These are phyloP conservation scores for Penicillium alfredii DNA, from an alignment of 495 filamentous ascomycete species.

Conservation along the genomic window DNA sequence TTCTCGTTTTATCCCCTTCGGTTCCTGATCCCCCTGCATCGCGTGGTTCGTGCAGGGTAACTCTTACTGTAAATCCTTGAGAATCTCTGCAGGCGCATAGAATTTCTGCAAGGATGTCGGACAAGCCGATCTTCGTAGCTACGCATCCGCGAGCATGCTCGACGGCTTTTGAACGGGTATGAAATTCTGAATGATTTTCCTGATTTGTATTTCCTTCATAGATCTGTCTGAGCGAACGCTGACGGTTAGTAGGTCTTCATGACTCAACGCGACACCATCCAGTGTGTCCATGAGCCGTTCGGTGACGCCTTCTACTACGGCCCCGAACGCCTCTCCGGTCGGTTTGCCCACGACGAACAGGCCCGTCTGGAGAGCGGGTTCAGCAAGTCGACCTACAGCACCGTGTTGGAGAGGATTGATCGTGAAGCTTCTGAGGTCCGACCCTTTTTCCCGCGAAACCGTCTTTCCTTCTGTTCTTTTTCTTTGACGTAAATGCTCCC, in stretches of 20 bases:
- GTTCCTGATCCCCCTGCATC: conserved; percentile 2
- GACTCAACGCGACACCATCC: conserved; percentile 73
- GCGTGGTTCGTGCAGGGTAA: no score
- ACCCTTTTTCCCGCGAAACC: conserved; percentile 24
- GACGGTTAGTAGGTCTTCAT: conserved; percentile 71
- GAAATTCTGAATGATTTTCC: no score
- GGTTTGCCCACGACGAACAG: conserved; percentile 69
- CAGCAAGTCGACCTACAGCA: conserved; percentile 64
- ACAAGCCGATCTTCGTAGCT: conserved; percentile 81
- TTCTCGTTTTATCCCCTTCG: neutral
- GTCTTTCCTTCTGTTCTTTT: conserved; percentile 17
- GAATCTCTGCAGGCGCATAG: no score
- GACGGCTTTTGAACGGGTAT: conserved; percentile 89
- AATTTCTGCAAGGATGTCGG: conserved; percentile 54
- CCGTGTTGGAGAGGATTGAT: conserved; percentile 67
- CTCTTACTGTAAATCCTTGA: no score
- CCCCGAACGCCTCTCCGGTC: conserved; percentile 70
- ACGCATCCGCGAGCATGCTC: conserved; percentile 93
- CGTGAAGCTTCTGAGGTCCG: conserved; percentile 60
- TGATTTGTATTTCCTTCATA: no score
- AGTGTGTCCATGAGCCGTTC: conserved; percentile 90
- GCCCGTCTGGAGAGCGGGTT: conserved; percentile 69
- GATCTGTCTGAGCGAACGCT: neutral
- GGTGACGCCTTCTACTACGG: conserved; percentile 96
- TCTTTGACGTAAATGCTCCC: conserved; percentile 1